Conservation (phyloP, 306 rosid genomes). For the Quercus agrifolia region DNA sequence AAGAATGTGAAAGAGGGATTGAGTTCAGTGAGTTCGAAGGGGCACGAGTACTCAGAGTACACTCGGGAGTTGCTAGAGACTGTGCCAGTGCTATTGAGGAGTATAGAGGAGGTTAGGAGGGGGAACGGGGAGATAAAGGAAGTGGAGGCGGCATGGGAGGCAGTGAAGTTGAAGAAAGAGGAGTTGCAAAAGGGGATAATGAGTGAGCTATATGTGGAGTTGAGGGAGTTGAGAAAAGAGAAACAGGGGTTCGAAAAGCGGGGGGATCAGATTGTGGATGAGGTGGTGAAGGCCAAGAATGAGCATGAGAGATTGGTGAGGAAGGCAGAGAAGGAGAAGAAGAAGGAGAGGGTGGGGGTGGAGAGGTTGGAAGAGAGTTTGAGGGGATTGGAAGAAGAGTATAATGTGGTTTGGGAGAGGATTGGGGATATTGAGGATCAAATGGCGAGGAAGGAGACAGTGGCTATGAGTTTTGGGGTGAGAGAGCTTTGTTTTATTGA, state of each 20-base stretch:
- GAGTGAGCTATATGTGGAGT: constrained; percentile 42
- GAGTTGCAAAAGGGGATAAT: constrained; percentile 42
- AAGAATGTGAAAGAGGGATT: constrained; percentile 20
- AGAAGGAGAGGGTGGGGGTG: constrained; percentile 36
- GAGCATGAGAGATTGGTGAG: constrained; percentile 36
- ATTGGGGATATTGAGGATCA: constrained; percentile 55
- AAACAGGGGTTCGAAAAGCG: constrained; percentile 33
- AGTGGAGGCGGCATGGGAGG: constrained; percentile 49
- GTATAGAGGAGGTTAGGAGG: constrained; percentile 50
- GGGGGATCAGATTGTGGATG: constrained; percentile 38
- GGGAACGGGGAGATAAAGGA: constrained; percentile 39
- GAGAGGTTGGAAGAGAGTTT: constrained; percentile 44
- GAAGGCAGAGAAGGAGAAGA: constrained; percentile 30
- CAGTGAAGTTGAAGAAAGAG: constrained; percentile 55
- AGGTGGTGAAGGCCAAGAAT: constrained; percentile 35
- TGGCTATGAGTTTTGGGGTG: constrained; percentile 69
- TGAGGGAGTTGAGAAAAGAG: constrained; percentile 45
- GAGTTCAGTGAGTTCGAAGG: constrained; percentile 6
- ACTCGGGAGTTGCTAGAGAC: constrained; percentile 51
- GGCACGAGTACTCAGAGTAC: constrained; percentile 47
- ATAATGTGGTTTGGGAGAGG: constrained; percentile 48
- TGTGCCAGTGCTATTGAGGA: constrained; percentile 43
- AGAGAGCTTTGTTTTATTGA: constrained; percentile 76
- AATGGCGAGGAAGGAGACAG: constrained; percentile 57
- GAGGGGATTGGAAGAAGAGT: constrained; percentile 55